A percentile compares a stretch with the other conserved stretches of the same genome.
phyloP scores from a whole-genome alignment of 2,329 filamentous ascomycete genomes.

The Penicillium sumatraense region DNA sequence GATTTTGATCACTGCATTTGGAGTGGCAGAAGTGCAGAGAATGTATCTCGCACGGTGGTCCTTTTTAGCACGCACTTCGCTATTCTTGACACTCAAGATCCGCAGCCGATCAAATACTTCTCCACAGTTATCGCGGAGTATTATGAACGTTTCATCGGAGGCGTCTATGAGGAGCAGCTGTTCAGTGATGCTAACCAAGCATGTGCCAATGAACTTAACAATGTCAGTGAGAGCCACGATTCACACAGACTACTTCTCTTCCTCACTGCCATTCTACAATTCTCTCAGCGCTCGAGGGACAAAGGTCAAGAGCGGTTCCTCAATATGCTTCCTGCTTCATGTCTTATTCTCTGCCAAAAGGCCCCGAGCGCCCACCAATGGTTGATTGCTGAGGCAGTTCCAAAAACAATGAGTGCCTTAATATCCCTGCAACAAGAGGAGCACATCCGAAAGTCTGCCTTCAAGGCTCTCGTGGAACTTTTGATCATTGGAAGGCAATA shows the following conservation, averaged over 20 bases:
- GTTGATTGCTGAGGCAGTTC: slow-evolving; percentile 26
- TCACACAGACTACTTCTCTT: slow-evolving; percentile 20
- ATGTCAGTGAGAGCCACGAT: slow-evolving; percentile 24
- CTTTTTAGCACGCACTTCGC: slow-evolving; percentile 20
- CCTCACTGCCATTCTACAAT: slow-evolving; percentile 31
- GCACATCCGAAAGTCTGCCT: slow-evolving; percentile 11
- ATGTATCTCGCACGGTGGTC: slow-evolving; percentile 18
- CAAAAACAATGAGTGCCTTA: slow-evolving; percentile 14
- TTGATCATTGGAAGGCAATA: background rate
- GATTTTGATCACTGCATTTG: slow-evolving; percentile 24
- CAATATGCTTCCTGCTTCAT: slow-evolving; percentile 23
- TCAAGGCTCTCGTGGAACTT: background rate
- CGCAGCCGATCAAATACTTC: slow-evolving; percentile 23
- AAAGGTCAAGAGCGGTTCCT: slow-evolving; percentile 24
- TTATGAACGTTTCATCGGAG: slow-evolving; percentile 28
- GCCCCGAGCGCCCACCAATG: slow-evolving; percentile 23
- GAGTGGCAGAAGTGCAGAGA: slow-evolving; percentile 22
- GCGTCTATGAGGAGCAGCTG: slow-evolving; percentile 25
- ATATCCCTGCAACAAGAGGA: slow-evolving; percentile 14
- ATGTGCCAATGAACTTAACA: slow-evolving; percentile 25
- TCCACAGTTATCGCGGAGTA: slow-evolving; percentile 24
- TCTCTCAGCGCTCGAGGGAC: slow-evolving; percentile 25
- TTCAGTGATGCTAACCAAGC: slow-evolving; percentile 27
- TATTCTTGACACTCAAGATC: slow-evolving; percentile 23
- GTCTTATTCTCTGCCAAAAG: slow-evolving; percentile 29